These are phyloP conservation scores for Puccinia horiana DNA, from an alignment of 1,284 basidiomycete species.

Conservation along the genomic window DNA sequence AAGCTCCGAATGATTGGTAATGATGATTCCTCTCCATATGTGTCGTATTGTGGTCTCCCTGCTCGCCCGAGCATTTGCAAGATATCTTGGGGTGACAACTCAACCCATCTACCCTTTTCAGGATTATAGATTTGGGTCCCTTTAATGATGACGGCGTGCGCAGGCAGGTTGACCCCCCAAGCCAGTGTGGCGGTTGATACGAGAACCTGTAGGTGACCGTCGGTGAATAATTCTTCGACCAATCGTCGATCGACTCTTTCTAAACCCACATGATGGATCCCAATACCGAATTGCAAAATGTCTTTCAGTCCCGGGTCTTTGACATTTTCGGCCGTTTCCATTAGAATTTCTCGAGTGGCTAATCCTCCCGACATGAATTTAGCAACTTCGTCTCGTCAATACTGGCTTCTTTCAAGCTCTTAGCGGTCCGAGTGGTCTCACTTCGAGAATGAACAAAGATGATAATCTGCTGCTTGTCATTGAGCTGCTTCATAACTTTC, in stretches of 20 bases:
- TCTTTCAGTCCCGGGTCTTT: conserved; percentile 84
- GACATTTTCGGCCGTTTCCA: conserved; percentile 78
- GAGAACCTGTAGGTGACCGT: conserved; percentile 88
- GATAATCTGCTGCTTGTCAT: conserved; percentile 72
- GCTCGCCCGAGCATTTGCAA: conserved; percentile 98
- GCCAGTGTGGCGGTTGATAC: conserved; percentile 97
- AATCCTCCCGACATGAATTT: conserved; percentile 91
- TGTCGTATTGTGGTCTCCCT: conserved; percentile 96
- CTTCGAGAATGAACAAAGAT: conserved; percentile 99
- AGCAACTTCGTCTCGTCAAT: conserved; percentile 94
- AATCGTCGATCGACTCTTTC: conserved; percentile 85
- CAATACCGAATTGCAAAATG: conserved; percentile 92
- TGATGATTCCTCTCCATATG: conserved; percentile 97
- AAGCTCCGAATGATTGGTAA: conserved; percentile 93
- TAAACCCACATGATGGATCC: conserved; percentile 99
- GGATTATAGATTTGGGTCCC: conserved; percentile 99
- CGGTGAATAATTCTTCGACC: conserved; percentile 92
- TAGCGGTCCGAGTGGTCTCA: conserved; percentile 96
- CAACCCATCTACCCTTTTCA: conserved; percentile 96
- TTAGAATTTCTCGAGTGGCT: conserved; percentile 81
- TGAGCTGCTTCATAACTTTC: conserved; percentile 66
- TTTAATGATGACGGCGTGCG: conserved; percentile 98
- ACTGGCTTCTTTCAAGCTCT: conserved; percentile 89
- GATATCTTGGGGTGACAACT: conserved; percentile 93
- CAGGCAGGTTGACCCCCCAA: conserved; percentile 98